Conservation (phyloP, 345 rosid species). For the Lepidium didymum region DNA sequence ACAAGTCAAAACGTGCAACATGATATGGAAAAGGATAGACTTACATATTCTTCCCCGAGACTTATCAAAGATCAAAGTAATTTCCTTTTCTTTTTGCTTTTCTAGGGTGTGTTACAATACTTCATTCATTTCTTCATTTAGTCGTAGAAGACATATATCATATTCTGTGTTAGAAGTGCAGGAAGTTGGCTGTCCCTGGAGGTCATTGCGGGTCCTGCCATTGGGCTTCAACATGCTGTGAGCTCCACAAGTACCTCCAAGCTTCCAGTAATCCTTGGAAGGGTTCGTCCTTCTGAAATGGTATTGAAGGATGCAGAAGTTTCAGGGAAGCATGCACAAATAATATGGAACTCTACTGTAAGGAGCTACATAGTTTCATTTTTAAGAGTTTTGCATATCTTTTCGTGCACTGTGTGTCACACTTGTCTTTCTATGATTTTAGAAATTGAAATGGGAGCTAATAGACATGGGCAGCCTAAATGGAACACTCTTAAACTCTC, state of each 20-base stretch:
- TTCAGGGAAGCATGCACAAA: conserved; percentile 95
- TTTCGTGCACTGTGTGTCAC: conserved; percentile 11
- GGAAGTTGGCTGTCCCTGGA: conserved; percentile 87
- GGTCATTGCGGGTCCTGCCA: conserved; percentile 84
- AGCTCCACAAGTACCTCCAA: conserved; percentile 55
- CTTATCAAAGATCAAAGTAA: conserved; percentile 63
- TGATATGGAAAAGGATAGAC: conserved; percentile 31
- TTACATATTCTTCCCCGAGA: conserved; percentile 29
- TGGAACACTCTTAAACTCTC: conserved; percentile 87
- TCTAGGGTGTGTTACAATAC: conserved; percentile 11
- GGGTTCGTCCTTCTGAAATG: conserved; percentile 75
- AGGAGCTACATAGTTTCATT: conserved; percentile 19
- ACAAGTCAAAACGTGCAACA: conserved; percentile 24
- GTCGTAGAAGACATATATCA: conserved; percentile 40
- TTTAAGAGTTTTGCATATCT: conserved; percentile 6
- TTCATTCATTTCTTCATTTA: conserved; percentile 20
- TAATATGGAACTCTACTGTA: conserved; percentile 86
- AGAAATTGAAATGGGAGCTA: conserved; percentile 95
- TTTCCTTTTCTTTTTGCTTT: conserved; percentile 31
- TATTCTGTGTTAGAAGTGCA: conserved; percentile 78
- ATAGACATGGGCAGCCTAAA: conserved; percentile 96
- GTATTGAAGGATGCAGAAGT: conserved; percentile 81
- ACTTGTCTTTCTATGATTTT: conserved; percentile 27
- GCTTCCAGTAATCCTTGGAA: conserved; percentile 84
- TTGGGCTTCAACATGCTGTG: conserved; percentile 48